Percentiles rank a stretch among this genome's conserved stretches.
Evolutionary conservation across 495 filamentous ascomycete genomes (phyloP).

Genomic region (Parachaetomium inaequale): DNA sequence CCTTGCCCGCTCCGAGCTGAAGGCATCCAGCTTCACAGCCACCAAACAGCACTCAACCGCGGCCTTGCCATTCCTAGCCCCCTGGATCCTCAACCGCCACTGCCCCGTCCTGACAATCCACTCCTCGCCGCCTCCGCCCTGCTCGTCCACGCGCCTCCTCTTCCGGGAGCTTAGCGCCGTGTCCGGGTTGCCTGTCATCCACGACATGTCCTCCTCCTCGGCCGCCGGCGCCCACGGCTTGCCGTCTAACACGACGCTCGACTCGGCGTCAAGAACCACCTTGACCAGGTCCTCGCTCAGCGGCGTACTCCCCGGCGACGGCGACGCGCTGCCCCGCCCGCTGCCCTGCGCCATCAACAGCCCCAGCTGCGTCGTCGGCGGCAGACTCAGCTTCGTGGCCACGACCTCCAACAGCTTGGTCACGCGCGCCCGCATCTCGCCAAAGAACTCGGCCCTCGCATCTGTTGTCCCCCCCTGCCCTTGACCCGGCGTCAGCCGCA

Average conservation of each 20-base stretch:
- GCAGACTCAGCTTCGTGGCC: slow-evolving; percentile 72
- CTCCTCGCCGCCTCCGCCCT: slow-evolving; percentile 30
- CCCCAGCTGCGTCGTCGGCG: slow-evolving; percentile 61
- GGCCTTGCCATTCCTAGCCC: slow-evolving; percentile 44
- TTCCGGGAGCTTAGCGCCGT: slow-evolving; percentile 39
- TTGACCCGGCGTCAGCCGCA: slow-evolving; percentile 46
- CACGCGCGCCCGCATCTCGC: slow-evolving; percentile 63
- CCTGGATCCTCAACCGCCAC: slow-evolving; percentile 74
- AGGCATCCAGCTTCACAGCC: slow-evolving; percentile 78
- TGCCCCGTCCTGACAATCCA: slow-evolving; percentile 78
- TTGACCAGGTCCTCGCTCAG: slow-evolving; percentile 68
- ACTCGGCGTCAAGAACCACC: slow-evolving; percentile 62
- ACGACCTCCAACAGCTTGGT: slow-evolving; percentile 73
- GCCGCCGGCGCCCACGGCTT: slow-evolving; percentile 33
- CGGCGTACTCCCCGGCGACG: slow-evolving; percentile 66
- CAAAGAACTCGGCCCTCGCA: slow-evolving; percentile 62
- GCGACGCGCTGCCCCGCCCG: slow-evolving; percentile 49
- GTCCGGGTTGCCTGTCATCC: neutral
- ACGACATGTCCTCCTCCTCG: neutral
- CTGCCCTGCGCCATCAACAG: slow-evolving; percentile 54
- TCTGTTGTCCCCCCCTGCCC: neutral
- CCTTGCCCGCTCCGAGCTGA: slow-evolving; percentile 61
- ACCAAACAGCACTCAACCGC: slow-evolving; percentile 65
- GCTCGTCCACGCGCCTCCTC: slow-evolving; percentile 47
- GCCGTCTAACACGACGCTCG: slow-evolving; percentile 70